Percentiles rank a stretch among this genome's conserved stretches.
Evolutionary conservation across 140 eudicot genomes (phyloP).

Genomic region (Stevia rebaudiana): DNA sequence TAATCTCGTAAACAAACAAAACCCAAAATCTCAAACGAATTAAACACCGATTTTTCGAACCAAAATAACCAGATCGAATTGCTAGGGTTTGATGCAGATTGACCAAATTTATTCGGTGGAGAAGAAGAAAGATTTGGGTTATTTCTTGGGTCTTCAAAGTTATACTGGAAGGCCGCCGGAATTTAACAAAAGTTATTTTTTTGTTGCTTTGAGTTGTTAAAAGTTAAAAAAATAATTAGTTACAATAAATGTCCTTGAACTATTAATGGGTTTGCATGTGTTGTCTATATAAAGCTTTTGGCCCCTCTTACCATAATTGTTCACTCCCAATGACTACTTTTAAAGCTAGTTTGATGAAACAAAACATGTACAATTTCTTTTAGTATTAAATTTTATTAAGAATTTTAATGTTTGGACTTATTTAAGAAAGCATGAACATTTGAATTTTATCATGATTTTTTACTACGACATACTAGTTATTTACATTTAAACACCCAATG

Average conservation of each 20-base stretch:
- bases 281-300: constrained; percentile 9
- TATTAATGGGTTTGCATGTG: constrained; percentile 19
- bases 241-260: constrained; percentile 10
- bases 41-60: background rate
- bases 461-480: background rate
- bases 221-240: background rate
- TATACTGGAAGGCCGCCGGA: constrained; percentile 26
- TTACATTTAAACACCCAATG: background rate
- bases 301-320: constrained; percentile 6
- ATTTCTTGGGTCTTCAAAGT: constrained; percentile 21
- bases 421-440: background rate
- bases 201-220: constrained; percentile 10
- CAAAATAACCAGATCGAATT: constrained; percentile 11
- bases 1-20: background rate
- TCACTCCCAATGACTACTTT: background rate
- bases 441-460: background rate
- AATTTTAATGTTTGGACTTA: background rate
- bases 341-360: background rate
- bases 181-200: constrained; percentile 24
- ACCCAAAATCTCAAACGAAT: background rate
- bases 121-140: constrained; percentile 7
- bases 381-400: background rate
- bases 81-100: constrained; percentile 23
- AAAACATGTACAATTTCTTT: background rate
- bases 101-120: constrained; percentile 16